phyloP scores from a whole-genome alignment of 225 moss, liverwort and hornwort species.

The Sphagnum contortum region DNA sequence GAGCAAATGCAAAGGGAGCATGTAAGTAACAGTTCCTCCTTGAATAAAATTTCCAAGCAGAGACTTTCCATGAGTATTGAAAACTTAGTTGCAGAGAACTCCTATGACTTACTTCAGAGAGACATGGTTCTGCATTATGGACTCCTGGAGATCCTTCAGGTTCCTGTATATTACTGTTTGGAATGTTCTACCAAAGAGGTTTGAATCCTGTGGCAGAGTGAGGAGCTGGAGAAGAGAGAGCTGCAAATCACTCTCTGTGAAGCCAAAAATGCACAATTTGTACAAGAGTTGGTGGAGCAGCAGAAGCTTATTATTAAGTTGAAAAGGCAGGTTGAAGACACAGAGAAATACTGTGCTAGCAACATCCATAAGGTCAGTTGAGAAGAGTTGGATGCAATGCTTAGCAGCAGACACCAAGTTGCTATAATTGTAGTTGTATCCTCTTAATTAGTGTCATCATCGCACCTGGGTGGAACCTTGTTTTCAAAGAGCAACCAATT shows the following conservation, averaged over 20 bases:
- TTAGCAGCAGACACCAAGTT: too few species aligned
- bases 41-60: too few species aligned
- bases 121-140: background rate
- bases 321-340: conserved; percentile 46
- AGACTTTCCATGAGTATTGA: too few species aligned
- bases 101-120: background rate
- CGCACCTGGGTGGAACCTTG: too few species aligned
- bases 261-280: conserved; percentile 62
- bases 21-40: conserved; percentile 15
- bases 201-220: conserved; percentile 24
- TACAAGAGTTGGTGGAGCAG: conserved; percentile 78
- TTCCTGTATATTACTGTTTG: too few species aligned
- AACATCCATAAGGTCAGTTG: conserved; percentile 54
- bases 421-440: too few species aligned
- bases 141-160: too few species aligned
- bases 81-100: background rate
- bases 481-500: too few species aligned
- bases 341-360: conserved; percentile 53
- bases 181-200: too few species aligned
- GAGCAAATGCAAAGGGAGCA: conserved; percentile 50
- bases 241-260: conserved; percentile 49
- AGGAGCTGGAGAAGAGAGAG: conserved; percentile 50
- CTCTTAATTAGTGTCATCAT: too few species aligned
- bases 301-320: conserved; percentile 56
- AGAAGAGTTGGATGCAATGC: background rate